A percentile compares a stretch with the other conserved stretches of the same genome.
These are phyloP conservation scores for Diversispora epigaea DNA, from an alignment of 192 early-diverging fungal species.

Conservation along the genomic window DNA sequence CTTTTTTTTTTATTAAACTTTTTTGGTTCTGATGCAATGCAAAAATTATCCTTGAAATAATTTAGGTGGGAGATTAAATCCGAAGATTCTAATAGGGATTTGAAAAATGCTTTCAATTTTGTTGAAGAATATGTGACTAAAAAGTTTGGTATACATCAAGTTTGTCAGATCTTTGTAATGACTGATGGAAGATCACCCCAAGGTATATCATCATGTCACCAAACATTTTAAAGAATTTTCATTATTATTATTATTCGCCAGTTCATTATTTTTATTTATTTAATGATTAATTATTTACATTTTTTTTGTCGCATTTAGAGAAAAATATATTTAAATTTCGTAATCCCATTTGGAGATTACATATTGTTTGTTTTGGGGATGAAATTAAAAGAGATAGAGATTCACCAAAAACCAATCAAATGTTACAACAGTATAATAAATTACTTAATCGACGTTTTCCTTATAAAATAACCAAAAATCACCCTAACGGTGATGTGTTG, in stretches of 20 bases:
- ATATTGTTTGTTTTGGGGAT: slow-evolving; percentile 17
- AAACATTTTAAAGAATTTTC: neutral
- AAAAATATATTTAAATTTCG: neutral
- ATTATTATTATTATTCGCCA: neutral
- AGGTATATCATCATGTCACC: neutral
- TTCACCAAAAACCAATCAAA: neutral
- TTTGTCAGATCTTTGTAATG: slow-evolving; percentile 2
- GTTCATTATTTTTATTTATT: neutral
- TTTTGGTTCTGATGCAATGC: no score
- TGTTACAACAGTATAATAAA: slow-evolving; percentile 6
- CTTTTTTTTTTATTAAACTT: no score
- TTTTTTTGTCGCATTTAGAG: neutral
- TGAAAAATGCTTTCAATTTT: neutral
- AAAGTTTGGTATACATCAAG: neutral
- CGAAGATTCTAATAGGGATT: neutral
- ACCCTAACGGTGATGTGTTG: slow-evolving; percentile 5
- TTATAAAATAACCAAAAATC: slow-evolving; percentile 5
- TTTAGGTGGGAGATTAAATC: neutral
- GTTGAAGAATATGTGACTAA: neutral
- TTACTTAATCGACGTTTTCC: slow-evolving; percentile 1
- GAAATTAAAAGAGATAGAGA: neutral
- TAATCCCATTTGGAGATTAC: neutral
- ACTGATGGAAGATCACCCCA: neutral
- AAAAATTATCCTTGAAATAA: neutral
- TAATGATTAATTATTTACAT: neutral